These are phyloP conservation scores for Xylariaceae sp. DNA, from an alignment of 2,329 filamentous ascomycete species.

Conservation along the genomic window DNA sequence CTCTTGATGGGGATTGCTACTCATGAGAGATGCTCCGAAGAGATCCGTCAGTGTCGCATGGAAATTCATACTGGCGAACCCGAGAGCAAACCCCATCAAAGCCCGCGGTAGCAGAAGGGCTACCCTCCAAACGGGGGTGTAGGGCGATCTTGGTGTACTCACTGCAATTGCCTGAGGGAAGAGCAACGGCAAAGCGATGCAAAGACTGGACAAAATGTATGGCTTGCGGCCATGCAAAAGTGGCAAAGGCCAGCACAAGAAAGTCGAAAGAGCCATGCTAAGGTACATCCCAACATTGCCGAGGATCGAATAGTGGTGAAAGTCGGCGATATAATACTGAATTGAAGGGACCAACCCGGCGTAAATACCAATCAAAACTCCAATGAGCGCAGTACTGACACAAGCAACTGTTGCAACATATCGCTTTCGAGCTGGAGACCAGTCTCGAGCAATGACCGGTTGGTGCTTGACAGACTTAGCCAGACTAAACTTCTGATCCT, in stretches of 20 bases:
- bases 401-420: slow-evolving; percentile 67
- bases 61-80: slow-evolving; percentile 75
- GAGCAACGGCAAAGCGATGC: slow-evolving; percentile 66
- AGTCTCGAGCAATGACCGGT: slow-evolving; percentile 68
- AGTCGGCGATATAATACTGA: slow-evolving; percentile 70
- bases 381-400: slow-evolving; percentile 67
- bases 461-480: slow-evolving; percentile 53
- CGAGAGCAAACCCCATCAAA: slow-evolving; percentile 64
- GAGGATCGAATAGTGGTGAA: slow-evolving; percentile 61
- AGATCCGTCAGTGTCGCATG: slow-evolving; percentile 67
- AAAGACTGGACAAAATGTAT: slow-evolving; percentile 66
- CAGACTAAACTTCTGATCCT: slow-evolving; percentile 47
- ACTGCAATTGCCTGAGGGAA: slow-evolving; percentile 72
- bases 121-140: slow-evolving; percentile 51
- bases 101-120: slow-evolving; percentile 60
- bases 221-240: slow-evolving; percentile 73
- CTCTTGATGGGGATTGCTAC: slow-evolving; percentile 67
- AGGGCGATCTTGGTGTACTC: slow-evolving; percentile 50
- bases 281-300: slow-evolving; percentile 72
- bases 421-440: slow-evolving; percentile 62
- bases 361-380: slow-evolving; percentile 70
- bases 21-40: slow-evolving; percentile 73
- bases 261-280: slow-evolving; percentile 65
- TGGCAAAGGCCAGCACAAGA: slow-evolving; percentile 70
- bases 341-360: slow-evolving; percentile 75